Base-by-base conservation (phyloP, 2,329 filamentous ascomycete genomes). In the Tolypocladium inflatum region DNA sequence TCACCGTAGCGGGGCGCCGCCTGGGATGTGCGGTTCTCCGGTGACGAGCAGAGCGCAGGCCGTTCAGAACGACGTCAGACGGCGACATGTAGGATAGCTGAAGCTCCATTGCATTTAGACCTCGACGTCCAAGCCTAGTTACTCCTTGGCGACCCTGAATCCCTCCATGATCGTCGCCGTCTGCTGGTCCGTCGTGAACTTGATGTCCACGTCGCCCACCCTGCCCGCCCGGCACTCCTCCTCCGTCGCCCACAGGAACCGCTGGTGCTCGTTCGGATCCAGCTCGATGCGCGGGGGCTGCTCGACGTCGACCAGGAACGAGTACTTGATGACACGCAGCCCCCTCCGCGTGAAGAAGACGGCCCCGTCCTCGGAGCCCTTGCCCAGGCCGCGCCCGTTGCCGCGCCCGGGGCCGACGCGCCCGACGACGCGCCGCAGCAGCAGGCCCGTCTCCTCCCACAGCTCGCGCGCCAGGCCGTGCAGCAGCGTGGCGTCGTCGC, bases 401-500 rank as follows among this genome's bases (percentile, higher is more conserved):
- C 4, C 37, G 15, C 21, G 17, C n/a, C 15, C 55, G 21, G 17
- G 35, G 23, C 21, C 3, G 48, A 68, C 61, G 13, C 61, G 42
- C 4, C 60, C 19, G 13, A 54, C 41, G 26, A 74, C 60, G 17
- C 58, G 57, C 3, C 55, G 56, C 8, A 66, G 67, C 17, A 57
- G 37, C 2, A 78, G 65, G 0, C 74, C 72, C 3, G 73, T 62
- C 62, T 78, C 76, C 62, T 79, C 77, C 64, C 64, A 69, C 4
- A 79, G 66, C 64, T 79, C 77, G 7, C 77, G 70, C 7, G 70
- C 72, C 3, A 69, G 68, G 6, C 67, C 70, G 48, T 70, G 63
- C 21, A 78, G 65, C 8, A 79, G 66, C 19, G 63, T 72, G 19
- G 58, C 23, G 62, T 78, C 76, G 0, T 64, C 64, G 3, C 59